These are phyloP conservation scores for Choricystis sp. DNA, from an alignment of 139 green algal species.

Conservation along the genomic window DNA sequence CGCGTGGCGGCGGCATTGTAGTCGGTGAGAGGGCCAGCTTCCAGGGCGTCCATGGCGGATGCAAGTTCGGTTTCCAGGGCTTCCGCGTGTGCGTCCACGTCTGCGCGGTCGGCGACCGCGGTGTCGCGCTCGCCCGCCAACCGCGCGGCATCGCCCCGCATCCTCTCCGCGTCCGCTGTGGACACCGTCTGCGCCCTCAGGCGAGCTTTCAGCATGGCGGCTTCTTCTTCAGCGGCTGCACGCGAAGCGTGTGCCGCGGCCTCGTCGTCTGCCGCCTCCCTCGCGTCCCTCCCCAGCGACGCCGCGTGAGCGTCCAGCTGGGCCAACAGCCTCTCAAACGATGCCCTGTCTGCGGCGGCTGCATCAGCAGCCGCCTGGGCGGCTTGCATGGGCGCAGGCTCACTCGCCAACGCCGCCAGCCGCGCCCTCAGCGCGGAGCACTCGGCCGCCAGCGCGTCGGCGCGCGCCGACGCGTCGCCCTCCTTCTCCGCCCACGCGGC, in stretches of 20 bases:
- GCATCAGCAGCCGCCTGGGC: background rate
- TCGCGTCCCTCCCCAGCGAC: background rate
- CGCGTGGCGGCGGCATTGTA: background rate
- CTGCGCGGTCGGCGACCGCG: too few species aligned
- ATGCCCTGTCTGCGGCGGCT: background rate
- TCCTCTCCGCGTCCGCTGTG: background rate
- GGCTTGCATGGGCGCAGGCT: background rate
- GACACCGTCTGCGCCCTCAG: background rate
- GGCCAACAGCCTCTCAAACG: background rate
- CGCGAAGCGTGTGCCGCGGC: background rate
- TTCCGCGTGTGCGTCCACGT: too few species aligned
- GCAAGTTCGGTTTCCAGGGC: background rate
- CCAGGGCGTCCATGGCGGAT: background rate
- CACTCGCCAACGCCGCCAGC: background rate
- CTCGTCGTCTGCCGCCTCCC: background rate
- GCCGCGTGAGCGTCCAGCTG: background rate
- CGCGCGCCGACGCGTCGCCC: too few species aligned
- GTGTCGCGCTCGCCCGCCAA: background rate
- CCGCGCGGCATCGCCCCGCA: background rate
- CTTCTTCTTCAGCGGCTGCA: background rate
- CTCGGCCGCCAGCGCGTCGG: background rate
- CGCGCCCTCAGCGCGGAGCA: background rate
- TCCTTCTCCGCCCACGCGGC: background rate
- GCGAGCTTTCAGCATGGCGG: too few species aligned
- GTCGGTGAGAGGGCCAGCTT: background rate